Base-by-base conservation (phyloP, 177 flowering plant species). In the Vitis hybrid region DNA sequence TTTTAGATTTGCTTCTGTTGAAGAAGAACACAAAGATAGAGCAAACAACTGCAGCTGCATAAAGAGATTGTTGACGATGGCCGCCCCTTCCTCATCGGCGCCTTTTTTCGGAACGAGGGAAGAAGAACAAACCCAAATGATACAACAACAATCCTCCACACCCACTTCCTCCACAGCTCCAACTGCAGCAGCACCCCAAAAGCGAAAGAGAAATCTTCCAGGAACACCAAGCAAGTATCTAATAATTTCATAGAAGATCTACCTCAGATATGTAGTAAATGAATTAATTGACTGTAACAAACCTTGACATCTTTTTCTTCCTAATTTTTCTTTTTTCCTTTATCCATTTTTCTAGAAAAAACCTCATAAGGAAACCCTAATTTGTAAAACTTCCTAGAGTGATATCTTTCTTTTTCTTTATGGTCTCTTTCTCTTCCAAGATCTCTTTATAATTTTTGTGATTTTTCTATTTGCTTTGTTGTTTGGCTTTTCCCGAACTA, bases 171-270 rank as follows among this genome's bases (percentile, higher is more conserved):
- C 78, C 15, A 30, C 73, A 17, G 69, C 80, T 54, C 67, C 76
- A 12, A 0, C 70, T 23, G 15, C 79, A 4, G 45, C 79, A 4
- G 45, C 73, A 17, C 75, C 82, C 21, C 84, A 12, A 12, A 83
- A 83, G 79, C 81, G 79, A 55, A 81, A 70, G 67, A 74, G 86
- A 48, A 80, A 77, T 60, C 83, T 76, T 32, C 81, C 86, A 3
- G 82, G 82, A 73, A 75, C 70, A 6, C 83, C 86, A 80, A 67
- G 85, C 77, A 80, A 80, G 85, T 80, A 67, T 3, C 73, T 21
- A 30, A 3, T n/a, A 50, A n/a, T 32, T 54, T 45, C 60, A 45
- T 12, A 17, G 40, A 34, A 34, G 40, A 34, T 34, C 5, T 34
- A 34, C 40, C 40, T 34, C 5, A 34, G 23, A 21, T 21, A 21